Conservation (phyloP, 768 basidiomycete genomes). For the Cystobasidium ongulense region DNA sequence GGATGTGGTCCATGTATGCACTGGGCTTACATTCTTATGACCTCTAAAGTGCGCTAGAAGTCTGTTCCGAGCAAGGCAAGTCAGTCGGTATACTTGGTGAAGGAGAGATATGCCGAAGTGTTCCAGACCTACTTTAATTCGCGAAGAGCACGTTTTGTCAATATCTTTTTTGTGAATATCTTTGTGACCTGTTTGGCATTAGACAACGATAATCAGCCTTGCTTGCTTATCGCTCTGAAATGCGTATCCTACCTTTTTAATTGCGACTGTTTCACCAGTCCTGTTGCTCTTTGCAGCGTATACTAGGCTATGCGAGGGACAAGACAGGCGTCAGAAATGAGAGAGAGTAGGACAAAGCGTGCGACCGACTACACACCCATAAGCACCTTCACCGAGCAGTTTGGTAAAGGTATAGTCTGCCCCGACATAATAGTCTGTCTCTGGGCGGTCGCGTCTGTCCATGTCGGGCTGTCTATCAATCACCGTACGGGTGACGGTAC, state of each 20-base stretch:
- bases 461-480: background rate
- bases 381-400: constrained; percentile 87
- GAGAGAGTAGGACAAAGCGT: too few species aligned
- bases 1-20: background rate
- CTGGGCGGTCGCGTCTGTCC: background rate
- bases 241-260: constrained; percentile 78
- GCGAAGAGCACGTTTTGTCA: constrained; percentile 90
- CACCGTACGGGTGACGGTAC: too few species aligned
- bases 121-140: constrained; percentile 61
- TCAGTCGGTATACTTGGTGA: background rate
- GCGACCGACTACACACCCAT: constrained; percentile 51
- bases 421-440: constrained; percentile 7
- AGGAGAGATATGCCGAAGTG: too few species aligned
- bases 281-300: constrained; percentile 56
- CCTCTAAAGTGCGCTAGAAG: constrained; percentile 94
- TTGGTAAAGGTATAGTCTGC: constrained; percentile 77
- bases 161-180: constrained; percentile 60
- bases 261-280: constrained; percentile 80
- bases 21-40: constrained; percentile 78
- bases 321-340: too few species aligned
- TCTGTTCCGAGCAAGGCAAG: constrained; percentile 47
- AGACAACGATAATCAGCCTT: background rate
- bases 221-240: too few species aligned
- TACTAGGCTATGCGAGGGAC: constrained; percentile 11
- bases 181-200: constrained; percentile 42